Percentiles rank a stretch among this genome's conserved stretches.
Evolutionary conservation across 139 green algal genomes (phyloP).

Genomic region (Volvox reticuliferus): DNA sequence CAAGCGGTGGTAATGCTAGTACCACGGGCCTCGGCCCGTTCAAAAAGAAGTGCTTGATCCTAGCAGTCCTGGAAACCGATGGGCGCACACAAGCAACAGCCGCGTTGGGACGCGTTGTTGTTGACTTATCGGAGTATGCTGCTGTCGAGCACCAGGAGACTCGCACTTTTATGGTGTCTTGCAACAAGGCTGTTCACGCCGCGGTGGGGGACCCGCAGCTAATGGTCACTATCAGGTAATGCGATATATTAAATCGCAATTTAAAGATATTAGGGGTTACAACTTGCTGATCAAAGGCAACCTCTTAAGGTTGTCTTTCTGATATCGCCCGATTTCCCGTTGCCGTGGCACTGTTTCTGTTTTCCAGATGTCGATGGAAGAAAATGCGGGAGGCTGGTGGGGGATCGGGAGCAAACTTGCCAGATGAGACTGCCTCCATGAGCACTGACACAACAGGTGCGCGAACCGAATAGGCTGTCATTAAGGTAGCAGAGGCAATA

Average conservation of each 20-base stretch:
- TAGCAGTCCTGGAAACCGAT: conserved; percentile 77
- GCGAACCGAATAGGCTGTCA: not conserved
- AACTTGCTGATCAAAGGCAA: too few species aligned
- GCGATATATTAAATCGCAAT: not conserved
- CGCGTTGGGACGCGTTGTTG: conserved; percentile 67
- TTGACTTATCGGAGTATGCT: conserved; percentile 78
- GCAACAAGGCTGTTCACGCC: conserved; percentile 68
- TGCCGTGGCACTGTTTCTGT: not conserved
- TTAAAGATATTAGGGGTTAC: not conserved
- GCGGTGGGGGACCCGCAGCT: conserved; percentile 76
- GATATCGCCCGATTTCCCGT: not conserved
- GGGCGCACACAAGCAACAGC: conserved; percentile 64
- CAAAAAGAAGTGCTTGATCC: conserved; percentile 83
- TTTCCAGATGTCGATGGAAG: conserved; percentile 64
- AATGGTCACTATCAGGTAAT: conserved; percentile 73
- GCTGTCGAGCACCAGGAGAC: conserved; percentile 69
- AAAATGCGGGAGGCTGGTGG: conserved; percentile 44
- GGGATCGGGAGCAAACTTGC: not conserved
- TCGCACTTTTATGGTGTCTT: conserved; percentile 74
- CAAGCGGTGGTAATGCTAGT: not conserved
- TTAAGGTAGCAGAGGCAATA: not conserved
- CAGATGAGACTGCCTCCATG: conserved; percentile 63
- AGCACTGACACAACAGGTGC: conserved; percentile 67
- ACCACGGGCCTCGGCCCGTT: conserved; percentile 63
- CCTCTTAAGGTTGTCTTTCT: not conserved